A percentile compares a stretch with the other conserved stretches of the same genome.
Evolutionary conservation across 2,329 filamentous ascomycete genomes (phyloP).

Genomic region (Didymella segeticola): DNA sequence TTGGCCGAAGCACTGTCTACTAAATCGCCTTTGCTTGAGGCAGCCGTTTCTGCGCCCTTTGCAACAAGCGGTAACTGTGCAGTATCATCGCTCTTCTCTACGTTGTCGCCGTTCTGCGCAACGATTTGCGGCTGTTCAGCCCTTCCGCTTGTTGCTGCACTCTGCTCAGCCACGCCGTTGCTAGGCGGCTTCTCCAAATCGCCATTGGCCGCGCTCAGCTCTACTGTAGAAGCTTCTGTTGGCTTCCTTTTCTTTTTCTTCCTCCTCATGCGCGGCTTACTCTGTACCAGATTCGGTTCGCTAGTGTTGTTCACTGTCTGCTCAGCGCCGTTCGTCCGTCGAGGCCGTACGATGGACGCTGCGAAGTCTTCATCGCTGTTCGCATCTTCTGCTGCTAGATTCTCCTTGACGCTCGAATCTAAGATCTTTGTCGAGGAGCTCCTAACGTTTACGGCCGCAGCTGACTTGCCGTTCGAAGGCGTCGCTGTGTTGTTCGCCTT

Average conservation of each 20-base stretch:
- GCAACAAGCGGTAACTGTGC: not conserved
- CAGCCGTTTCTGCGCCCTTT: not conserved
- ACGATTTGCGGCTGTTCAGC: not conserved
- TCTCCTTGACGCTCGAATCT: not conserved
- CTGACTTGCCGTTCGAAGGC: not conserved
- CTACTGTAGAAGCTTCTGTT: slow-evolving; percentile 16
- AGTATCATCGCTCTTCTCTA: not conserved
- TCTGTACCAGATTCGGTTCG: slow-evolving; percentile 41
- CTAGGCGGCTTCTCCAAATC: not conserved
- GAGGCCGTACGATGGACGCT: not conserved
- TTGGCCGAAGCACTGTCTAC: not conserved
- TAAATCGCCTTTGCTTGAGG: not conserved
- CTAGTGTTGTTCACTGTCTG: not conserved
- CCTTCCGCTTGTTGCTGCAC: not conserved
- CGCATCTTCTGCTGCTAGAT: not conserved
- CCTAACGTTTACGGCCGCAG: not conserved
- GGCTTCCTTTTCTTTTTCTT: slow-evolving; percentile 37
- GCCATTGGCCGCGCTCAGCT: not conserved
- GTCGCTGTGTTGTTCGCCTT: not conserved
- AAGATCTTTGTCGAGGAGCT: slow-evolving; percentile 5
- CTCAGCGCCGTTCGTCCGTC: not conserved
- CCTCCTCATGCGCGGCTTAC: slow-evolving; percentile 46
- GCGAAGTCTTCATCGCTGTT: slow-evolving; percentile 6
- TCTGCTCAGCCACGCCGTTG: not conserved
- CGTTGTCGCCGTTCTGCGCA: not conserved